Percentiles rank a stretch among this genome's conserved stretches.
Evolutionary conservation across 192 early-diverging fungal genomes (phyloP).

Genomic region (Coemansia sp.): DNA sequence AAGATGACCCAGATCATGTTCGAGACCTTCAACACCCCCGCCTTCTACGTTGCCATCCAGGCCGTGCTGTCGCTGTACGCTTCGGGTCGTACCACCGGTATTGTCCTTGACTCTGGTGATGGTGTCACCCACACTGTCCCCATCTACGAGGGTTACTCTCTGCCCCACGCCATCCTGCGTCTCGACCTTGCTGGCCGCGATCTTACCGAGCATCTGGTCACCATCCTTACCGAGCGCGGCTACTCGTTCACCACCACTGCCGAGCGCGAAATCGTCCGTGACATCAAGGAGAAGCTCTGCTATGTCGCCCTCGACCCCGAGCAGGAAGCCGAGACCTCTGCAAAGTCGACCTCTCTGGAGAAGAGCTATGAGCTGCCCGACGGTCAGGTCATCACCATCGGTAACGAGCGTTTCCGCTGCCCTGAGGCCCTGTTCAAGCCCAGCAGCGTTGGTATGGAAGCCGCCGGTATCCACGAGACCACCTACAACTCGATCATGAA

Average conservation of each 20-base stretch:
- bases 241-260: slow-evolving; percentile 94
- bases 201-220: slow-evolving; percentile 92
- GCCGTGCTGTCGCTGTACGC: slow-evolving; percentile 96
- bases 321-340: slow-evolving; percentile 95
- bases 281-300: slow-evolving; percentile 99
- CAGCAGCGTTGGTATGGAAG: slow-evolving; percentile 84
- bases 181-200: slow-evolving; percentile 96
- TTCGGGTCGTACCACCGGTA: slow-evolving; percentile 97
- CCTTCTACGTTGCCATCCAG: slow-evolving; percentile 97
- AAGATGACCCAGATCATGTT: slow-evolving; percentile 99
- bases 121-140: slow-evolving; percentile 98
- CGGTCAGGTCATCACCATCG: slow-evolving; percentile 97
- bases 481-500: slow-evolving; percentile 97
- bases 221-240: slow-evolving; percentile 93
- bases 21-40: slow-evolving; percentile 95
- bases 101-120: slow-evolving; percentile 97
- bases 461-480: slow-evolving; percentile 94
- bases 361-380: slow-evolving; percentile 99
- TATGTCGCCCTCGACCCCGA: slow-evolving; percentile 98
- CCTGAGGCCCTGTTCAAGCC: slow-evolving; percentile 99
- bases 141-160: slow-evolving; percentile 95
- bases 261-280: slow-evolving; percentile 97
- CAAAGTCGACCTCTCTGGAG: slow-evolving; percentile 87
- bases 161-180: slow-evolving; percentile 95
- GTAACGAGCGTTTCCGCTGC: slow-evolving; percentile 96